Evolutionary conservation across 2,329 filamentous ascomycete species (phyloP).

Genomic region (Aspergillus clavatus): DNA sequence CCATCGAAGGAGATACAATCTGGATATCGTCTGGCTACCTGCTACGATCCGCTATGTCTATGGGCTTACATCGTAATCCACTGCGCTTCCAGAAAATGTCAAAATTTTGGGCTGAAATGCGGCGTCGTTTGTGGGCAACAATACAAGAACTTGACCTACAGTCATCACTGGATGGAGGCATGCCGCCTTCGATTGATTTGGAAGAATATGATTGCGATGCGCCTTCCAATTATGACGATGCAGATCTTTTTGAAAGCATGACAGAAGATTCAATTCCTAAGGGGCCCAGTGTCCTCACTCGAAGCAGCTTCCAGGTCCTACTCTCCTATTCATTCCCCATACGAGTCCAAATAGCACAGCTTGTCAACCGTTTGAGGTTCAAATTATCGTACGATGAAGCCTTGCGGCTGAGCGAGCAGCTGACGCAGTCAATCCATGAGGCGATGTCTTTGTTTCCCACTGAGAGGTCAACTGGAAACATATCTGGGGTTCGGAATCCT

Average conservation of each 20-base stretch:
- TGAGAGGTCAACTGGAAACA: slow-evolving; percentile 4
- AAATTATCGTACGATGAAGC: slow-evolving; percentile 31
- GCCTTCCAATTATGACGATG: slow-evolving; percentile 38
- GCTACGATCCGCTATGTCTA: slow-evolving; percentile 38
- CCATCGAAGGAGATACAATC: slow-evolving; percentile 29
- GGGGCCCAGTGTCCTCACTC: slow-evolving; percentile 16
- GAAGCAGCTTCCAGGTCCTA: slow-evolving; percentile 26
- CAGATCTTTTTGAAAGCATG: slow-evolving; percentile 27
- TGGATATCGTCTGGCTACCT: slow-evolving; percentile 38
- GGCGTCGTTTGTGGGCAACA: slow-evolving; percentile 43
- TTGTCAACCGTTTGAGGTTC: slow-evolving; percentile 28
- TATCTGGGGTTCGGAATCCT: slow-evolving; percentile 10
- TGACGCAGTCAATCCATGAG: slow-evolving; percentile 21
- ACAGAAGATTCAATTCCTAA: slow-evolving; percentile 17
- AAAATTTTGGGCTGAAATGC: slow-evolving; percentile 41
- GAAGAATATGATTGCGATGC: slow-evolving; percentile 35
- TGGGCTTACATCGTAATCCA: slow-evolving; percentile 42
- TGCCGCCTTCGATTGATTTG: slow-evolving; percentile 30
- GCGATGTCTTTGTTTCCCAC: slow-evolving; percentile 22
- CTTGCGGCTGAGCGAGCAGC: slow-evolving; percentile 26
- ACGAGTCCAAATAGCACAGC: slow-evolving; percentile 27
- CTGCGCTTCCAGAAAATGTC: slow-evolving; percentile 31
- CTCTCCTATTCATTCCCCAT: slow-evolving; percentile 26
- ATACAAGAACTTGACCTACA: slow-evolving; percentile 41
- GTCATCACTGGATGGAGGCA: slow-evolving; percentile 32